These are phyloP conservation scores for Aethionema arabicum DNA, from an alignment of 345 rosid species.

Conservation along the genomic window DNA sequence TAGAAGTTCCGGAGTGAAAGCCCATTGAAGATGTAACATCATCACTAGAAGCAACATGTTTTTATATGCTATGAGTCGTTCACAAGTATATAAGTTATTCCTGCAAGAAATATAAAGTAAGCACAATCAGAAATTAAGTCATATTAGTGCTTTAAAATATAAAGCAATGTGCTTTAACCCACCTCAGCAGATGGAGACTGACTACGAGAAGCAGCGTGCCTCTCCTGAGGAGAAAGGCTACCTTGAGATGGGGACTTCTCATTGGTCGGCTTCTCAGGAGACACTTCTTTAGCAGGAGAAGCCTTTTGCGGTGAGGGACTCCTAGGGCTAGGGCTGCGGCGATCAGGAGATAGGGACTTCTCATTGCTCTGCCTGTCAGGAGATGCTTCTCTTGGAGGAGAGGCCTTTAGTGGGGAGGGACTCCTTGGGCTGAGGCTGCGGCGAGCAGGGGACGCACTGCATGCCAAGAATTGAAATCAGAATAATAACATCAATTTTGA, in stretches of 20 bases:
- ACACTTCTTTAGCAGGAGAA: conserved; percentile 40
- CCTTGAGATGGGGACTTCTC: conserved; percentile 50
- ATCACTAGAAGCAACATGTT: conserved; percentile 34
- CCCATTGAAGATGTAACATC: conserved; percentile 34
- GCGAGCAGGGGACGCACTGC: conserved; percentile 52
- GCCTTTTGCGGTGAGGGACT: conserved; percentile 41
- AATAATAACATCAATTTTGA: not conserved
- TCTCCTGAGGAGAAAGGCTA: conserved; percentile 44
- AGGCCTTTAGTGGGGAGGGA: conserved; percentile 41
- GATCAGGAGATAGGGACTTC: conserved; percentile 49
- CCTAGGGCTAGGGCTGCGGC: conserved; percentile 34
- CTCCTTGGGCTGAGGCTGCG: conserved; percentile 48
- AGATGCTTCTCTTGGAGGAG: conserved; percentile 41
- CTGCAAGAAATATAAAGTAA: conserved; percentile 41
- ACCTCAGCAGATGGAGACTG: conserved; percentile 50
- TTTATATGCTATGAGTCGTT: conserved; percentile 22
- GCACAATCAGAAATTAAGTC: conserved; percentile 16
- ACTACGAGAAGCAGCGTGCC: conserved; percentile 43
- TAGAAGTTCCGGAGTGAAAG: conserved; percentile 34
- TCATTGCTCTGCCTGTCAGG: conserved; percentile 45
- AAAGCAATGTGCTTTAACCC: conserved; percentile 22
- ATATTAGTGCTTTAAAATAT: not conserved
- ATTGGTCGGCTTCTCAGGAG: conserved; percentile 45
- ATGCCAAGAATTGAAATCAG: conserved; percentile 20
- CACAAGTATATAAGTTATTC: conserved; percentile 42